Conservation (phyloP, 495 filamentous ascomycete genomes). For the Penicillium alfredii region DNA sequence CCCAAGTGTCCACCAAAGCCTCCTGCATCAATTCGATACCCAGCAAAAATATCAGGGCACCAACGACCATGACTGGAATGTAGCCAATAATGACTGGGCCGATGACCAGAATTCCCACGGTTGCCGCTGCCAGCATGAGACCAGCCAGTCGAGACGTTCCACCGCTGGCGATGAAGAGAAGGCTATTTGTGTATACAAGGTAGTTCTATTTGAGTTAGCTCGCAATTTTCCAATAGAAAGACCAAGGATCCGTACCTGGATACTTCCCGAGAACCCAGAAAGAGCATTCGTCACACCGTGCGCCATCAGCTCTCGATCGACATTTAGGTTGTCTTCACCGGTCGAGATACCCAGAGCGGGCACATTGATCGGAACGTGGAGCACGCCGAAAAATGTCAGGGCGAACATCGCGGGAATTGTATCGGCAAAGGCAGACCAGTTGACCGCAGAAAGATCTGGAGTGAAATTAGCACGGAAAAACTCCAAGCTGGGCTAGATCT, state of each 20-base stretch:
- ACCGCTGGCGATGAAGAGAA: slow-evolving; percentile 89
- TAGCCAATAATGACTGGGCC: slow-evolving; percentile 86
- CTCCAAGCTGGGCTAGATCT: not conserved
- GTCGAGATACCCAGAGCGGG: slow-evolving; percentile 83
- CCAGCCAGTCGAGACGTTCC: slow-evolving; percentile 82
- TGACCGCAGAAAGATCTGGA: slow-evolving; percentile 63
- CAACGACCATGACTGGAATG: slow-evolving; percentile 95
- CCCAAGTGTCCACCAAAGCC: slow-evolving; percentile 80
- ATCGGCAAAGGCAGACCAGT: slow-evolving; percentile 73
- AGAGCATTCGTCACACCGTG: slow-evolving; percentile 91
- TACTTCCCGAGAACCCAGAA: slow-evolving; percentile 79
- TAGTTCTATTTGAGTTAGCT: slow-evolving; percentile 59
- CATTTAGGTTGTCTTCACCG: slow-evolving; percentile 82
- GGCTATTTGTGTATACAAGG: slow-evolving; percentile 90
- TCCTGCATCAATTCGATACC: slow-evolving; percentile 87
- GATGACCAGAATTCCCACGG: slow-evolving; percentile 71
- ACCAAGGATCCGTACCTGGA: slow-evolving; percentile 52
- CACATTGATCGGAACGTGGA: slow-evolving; percentile 97
- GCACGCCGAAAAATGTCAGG: slow-evolving; percentile 91
- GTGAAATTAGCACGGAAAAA: slow-evolving; percentile 6
- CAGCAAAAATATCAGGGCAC: slow-evolving; percentile 85
- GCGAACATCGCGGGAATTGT: slow-evolving; percentile 95
- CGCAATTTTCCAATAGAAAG: not conserved
- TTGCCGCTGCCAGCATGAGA: slow-evolving; percentile 74
- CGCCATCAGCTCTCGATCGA: slow-evolving; percentile 86